Conservation (phyloP, 176 grass and related monocot species). For the Saccharum spontaneum region DNA sequence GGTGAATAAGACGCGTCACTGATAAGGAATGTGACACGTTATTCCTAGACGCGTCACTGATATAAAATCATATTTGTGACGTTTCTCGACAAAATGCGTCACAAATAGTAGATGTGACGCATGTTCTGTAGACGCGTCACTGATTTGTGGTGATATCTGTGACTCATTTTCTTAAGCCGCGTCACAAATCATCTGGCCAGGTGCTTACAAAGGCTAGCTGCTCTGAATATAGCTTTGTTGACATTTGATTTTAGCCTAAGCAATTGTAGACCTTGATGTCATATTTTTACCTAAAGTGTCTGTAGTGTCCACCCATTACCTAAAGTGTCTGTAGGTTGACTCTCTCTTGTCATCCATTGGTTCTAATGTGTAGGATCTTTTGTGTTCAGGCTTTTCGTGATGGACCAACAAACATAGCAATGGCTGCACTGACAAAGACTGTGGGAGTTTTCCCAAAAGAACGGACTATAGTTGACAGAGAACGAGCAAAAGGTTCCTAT, state of each 20-base stretch:
- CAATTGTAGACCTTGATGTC: background rate
- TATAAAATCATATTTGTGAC: too few species aligned
- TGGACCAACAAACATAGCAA: slow-evolving; percentile 96
- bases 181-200: too few species aligned
- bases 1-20: too few species aligned
- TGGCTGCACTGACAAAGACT: slow-evolving; percentile 97
- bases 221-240: background rate
- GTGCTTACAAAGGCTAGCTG: background rate
- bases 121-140: too few species aligned
- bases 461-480: slow-evolving; percentile 87
- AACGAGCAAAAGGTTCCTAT: slow-evolving; percentile 88
- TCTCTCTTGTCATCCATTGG: slow-evolving; percentile 14
- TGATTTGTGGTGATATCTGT: too few species aligned
- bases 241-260: background rate
- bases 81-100: too few species aligned
- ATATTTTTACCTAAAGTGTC: slow-evolving; percentile 1
- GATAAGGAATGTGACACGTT: too few species aligned
- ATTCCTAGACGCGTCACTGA: too few species aligned
- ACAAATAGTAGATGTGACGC: too few species aligned
- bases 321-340: slow-evolving; percentile 2
- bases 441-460: slow-evolving; percentile 96
- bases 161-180: too few species aligned
- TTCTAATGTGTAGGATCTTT: slow-evolving; percentile 12
- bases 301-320: background rate
- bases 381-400: slow-evolving; percentile 85